Conservation (phyloP, 202 grass and related monocot species). For the Eragrostis tef region DNA sequence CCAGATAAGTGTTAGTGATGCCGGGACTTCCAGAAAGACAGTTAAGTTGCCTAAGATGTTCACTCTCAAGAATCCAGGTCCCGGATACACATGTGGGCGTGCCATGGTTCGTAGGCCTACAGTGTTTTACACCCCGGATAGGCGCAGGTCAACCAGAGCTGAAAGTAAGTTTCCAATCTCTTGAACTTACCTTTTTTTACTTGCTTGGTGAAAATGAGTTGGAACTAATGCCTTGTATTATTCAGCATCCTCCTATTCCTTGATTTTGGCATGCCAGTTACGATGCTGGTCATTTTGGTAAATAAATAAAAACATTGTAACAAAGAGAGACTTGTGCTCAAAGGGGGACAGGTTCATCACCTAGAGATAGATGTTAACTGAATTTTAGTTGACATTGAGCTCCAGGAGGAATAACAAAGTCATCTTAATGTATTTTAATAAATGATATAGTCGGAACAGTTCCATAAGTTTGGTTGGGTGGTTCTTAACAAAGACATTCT, state of each 20-base stretch:
- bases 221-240: neutral
- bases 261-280: slow-evolving; percentile 18
- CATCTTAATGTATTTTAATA: slow-evolving; percentile 18
- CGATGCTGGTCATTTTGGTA: slow-evolving; percentile 28
- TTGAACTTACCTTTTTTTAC: slow-evolving; percentile 9
- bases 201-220: slow-evolving; percentile 12
- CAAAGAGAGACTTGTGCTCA: too few relatives aligned
- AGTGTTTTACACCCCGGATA: slow-evolving; percentile 61
- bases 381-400: slow-evolving; percentile 22
- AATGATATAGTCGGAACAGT: neutral
- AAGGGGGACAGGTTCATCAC: slow-evolving; percentile 2
- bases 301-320: neutral
- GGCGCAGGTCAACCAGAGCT: slow-evolving; percentile 84
- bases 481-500: slow-evolving; percentile 43
- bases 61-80: slow-evolving; percentile 86
- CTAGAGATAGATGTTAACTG: neutral
- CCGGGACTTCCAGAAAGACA: slow-evolving; percentile 84
- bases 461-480: slow-evolving; percentile 22
- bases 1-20: slow-evolving; percentile 73
- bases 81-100: slow-evolving; percentile 82
- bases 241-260: slow-evolving; percentile 18
- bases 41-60: slow-evolving; percentile 90
- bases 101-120: slow-evolving; percentile 71
- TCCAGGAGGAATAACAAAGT: neutral
- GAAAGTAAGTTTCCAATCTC: slow-evolving; percentile 65